A percentile compares a stretch with the other conserved stretches of the same genome.
Evolutionary conservation across 768 basidiomycete genomes (phyloP).

Genomic region (Podaxis sp.): DNA sequence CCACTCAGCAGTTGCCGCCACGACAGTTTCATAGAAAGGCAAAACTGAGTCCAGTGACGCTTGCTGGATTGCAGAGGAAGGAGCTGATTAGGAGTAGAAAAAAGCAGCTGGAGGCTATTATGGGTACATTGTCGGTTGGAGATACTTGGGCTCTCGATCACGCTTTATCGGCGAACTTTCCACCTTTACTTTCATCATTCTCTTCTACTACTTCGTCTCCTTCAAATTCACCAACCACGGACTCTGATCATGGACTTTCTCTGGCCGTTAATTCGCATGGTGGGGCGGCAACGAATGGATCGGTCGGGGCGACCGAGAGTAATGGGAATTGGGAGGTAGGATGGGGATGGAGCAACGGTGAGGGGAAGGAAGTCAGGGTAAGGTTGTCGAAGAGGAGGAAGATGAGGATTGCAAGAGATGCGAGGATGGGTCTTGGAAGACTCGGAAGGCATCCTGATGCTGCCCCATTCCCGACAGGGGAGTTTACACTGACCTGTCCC

Average conservation of each 20-base stretch:
- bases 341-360: slow-evolving; percentile 14
- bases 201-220: slow-evolving; percentile 21
- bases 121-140: slow-evolving; percentile 63
- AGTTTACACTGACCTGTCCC: slow-evolving; percentile 61
- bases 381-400: slow-evolving; percentile 55
- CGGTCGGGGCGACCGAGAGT: neutral
- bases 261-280: neutral
- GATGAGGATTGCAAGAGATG: slow-evolving; percentile 44
- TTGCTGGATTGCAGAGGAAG: slow-evolving; percentile 74
- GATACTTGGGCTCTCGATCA: slow-evolving; percentile 77
- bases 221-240: slow-evolving; percentile 9
- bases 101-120: slow-evolving; percentile 66
- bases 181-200: slow-evolving; percentile 22
- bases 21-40: slow-evolving; percentile 22
- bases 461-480: slow-evolving; percentile 45
- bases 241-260: slow-evolving; percentile 1
- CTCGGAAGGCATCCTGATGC: slow-evolving; percentile 39
- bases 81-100: slow-evolving; percentile 68
- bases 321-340: slow-evolving; percentile 14
- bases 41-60: slow-evolving; percentile 56
- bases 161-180: slow-evolving; percentile 56
- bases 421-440: slow-evolving; percentile 37
- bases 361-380: slow-evolving; percentile 30
- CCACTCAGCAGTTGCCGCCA: neutral
- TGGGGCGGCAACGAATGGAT: neutral